Evolutionary conservation across 345 rosid genomes (phyloP).

Genomic region (Rhodomyrtus tomentosa): DNA sequence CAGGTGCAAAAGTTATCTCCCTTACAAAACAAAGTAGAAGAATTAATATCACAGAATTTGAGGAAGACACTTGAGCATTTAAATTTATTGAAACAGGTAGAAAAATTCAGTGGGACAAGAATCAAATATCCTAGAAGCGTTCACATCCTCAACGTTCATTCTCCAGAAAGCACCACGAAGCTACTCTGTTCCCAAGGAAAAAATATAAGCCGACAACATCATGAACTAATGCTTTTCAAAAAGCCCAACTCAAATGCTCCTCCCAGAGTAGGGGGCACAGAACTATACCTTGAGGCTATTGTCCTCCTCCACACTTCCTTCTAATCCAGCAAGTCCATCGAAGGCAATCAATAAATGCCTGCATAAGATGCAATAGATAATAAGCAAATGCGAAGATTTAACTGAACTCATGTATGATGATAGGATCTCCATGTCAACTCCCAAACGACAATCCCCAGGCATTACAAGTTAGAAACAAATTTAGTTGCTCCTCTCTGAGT

Average conservation of each 20-base stretch:
- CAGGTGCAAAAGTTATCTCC: no score
- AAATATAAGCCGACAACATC: background rate
- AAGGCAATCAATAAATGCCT: constrained; percentile 91
- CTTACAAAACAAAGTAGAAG: no score
- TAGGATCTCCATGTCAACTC: no score
- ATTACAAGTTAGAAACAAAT: no score
- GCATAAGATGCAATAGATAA: background rate
- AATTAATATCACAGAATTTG: background rate
- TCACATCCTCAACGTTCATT: background rate
- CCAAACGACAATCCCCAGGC: no score
- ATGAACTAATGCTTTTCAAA: background rate
- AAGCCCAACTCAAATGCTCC: background rate
- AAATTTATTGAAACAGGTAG: background rate
- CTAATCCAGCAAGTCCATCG: constrained; percentile 94
- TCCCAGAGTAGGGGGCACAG: background rate
- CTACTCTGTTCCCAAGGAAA: background rate
- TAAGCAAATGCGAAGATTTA: background rate
- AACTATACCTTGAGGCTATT: constrained; percentile 44
- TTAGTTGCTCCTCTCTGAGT: no score
- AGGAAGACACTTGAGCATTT: background rate
- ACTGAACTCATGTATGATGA: background rate
- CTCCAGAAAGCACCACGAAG: background rate
- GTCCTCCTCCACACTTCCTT: constrained; percentile 74
- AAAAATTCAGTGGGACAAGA: background rate
- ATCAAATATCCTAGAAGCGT: background rate